Base-by-base conservation (phyloP, 2,329 filamentous ascomycete species). In the Amauroascus niger region DNA sequence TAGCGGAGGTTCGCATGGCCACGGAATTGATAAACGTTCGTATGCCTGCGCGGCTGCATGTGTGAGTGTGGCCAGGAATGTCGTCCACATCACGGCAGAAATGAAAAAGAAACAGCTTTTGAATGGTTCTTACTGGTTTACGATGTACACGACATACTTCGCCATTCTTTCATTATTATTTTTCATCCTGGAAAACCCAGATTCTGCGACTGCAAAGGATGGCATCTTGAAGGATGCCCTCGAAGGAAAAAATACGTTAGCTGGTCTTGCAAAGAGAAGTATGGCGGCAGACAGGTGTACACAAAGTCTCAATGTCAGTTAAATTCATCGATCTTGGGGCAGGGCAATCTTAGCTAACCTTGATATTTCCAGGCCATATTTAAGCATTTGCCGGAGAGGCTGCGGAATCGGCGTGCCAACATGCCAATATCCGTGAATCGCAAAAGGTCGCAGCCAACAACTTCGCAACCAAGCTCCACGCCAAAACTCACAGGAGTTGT, bases 271-370 rank as follows among this genome's bases (percentile, higher is more conserved):
- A 2, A 83, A 86, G 62, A 84, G 86, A 62, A 96, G 89, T 64
- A 79, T 94, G 76, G 89, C 90, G 33, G 93, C 93, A 2, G 88
- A 96, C 65, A 79, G 88, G 57, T 93, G 94, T 63, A 88, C 87
- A 1, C 78, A 76, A 44, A 85, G 87, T 39, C 76, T 98, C 26
- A 80, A 82, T 65, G 88, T 91, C 76, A 68, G 81, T 71, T 3
- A 40, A 8, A 16, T 22, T 9, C 41, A 6, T 13, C 30, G 7
- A 14, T 26, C 14, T 44, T n/a, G 37, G 11, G 20, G 13, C 4
- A 18, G n/a, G 20, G 9, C 4, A 13, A 5, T 30, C 35, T n/a
- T 28, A 49, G 6, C 28, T 45, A 43, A 59, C 55, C 43, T 57
- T 40, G 33, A 54, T 39, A 62, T 53, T 18, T 49, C 3, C 61